Evolutionary conservation across 2,329 filamentous ascomycete genomes (phyloP), one percentile per base, ranked within the genome.

Genomic region (Amesomyces nigricolor): DNA sequence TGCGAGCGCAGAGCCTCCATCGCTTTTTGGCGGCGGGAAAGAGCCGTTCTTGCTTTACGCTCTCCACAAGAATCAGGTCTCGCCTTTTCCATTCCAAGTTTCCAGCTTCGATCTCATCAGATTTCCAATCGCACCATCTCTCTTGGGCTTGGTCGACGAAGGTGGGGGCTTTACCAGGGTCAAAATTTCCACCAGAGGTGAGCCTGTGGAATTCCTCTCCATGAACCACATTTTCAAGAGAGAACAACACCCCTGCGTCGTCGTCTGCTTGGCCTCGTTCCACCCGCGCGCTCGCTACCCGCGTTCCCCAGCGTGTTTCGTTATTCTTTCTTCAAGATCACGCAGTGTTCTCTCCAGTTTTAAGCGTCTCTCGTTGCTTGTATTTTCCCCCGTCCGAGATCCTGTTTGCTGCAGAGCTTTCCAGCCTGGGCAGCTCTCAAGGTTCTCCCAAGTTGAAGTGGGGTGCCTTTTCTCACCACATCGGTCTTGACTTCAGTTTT

Each of bases 131-230:
- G 22, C 32, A 35, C 8, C 56, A 39, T 10, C 45, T 35, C 43
- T 50, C 39, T 46, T 37, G 44, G 32, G 37, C 39, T 46, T 37
- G 44, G 32, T 29, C 39, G 43, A 52, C 56, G 54, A 48, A 48
- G 56, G 52, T 52, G 35, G 19, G 32, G 13, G 48, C 37, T 54
- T 54, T 46, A 17, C 43, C 47, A 32, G 51, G 44, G 43, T 47
- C 13, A 48, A 53, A 48, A 48, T 43, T 45, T 38, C 43, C 52
- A 38, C 16, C 48, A 43, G 50, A 61, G 59, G 59, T 61, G 57
- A 61, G 59, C 59, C 48, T 55, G 55, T 53, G 57, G 54, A 54
- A 47, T 58, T 53, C 51, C 52, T 61, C 54, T 45, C 47, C 32
- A 7, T 53, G 54, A 53, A 52, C 52, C 54, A 57, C 51, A 50